Evolutionary conservation across 2,329 filamentous ascomycete genomes (phyloP), one percentile per base, ranked within the genome.

Genomic region (Epichloe amarillans): DNA sequence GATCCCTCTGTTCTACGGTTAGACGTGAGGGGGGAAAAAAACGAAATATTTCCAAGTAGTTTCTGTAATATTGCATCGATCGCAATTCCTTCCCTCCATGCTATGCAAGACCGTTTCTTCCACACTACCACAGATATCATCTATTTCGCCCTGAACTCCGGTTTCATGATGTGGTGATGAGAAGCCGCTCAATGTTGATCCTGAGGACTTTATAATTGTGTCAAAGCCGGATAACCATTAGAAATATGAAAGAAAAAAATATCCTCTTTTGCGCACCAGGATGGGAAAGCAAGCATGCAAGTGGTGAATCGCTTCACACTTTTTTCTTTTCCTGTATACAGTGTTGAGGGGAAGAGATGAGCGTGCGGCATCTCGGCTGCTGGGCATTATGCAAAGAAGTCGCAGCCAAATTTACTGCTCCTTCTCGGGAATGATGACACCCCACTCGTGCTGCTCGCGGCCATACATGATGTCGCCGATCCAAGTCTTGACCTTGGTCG

Each of bases 391-490:
- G 30, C 30, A 30, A 30, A 30, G 30, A 30, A 30, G 30, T 11
- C 30, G 30, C 10, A 35, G 14, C n/a, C 23, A 46, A 19, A n/a
- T n/a, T 48, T 47, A 50, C 60, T 65, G 69, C 61, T 71, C 59
- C 61, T 81, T 75, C 65, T 86, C 81, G 49, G 78, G 70, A 37
- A 89, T 73, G 37, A 85, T 74, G 50, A 86, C 75, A 37, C 77
- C 82, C 84, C 85, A 89, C 46, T 77, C 70, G 63, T 88, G 83
- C 52, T 82, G 62, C 61, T 76, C 78, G 52, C 75, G 75, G 53
- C 84, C 84, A 64, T 84, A 88, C 82, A 87, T 88, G 67, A 89
- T 86, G 57, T 83, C 80, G 56, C 74, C 72, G 56, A 89, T 69
- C 77, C 77, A 84, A 38, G 68, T 68, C 74, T 86, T 88, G 64